Percentiles rank a stretch among this genome's conserved stretches.
Conservation (phyloP, 176 grass and related monocot species). For the sorghum (Sorghum bicolor) region Sorghum_bicolor_NCBIv3 NC_012872.2:73557501-73558000, state of each 20-base stretch:
- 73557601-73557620: slow-evolving; percentile 98
- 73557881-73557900: slow-evolving; percentile 81
- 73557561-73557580: slow-evolving; percentile 97
- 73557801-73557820: slow-evolving; percentile 87
- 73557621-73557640: slow-evolving; percentile 99
- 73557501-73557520: background rate
- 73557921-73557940: background rate
- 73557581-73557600: slow-evolving; percentile 94
- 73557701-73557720: slow-evolving; percentile 51
- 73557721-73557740: slow-evolving; percentile 1
- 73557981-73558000: slow-evolving; percentile 70
- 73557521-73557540: slow-evolving; percentile 7
- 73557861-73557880: slow-evolving; percentile 84
- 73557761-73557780: slow-evolving; percentile 26
- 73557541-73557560: slow-evolving; percentile 92
- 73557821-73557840: slow-evolving; percentile 75
- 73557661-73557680: slow-evolving; percentile 92
- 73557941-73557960: slow-evolving; percentile 15
- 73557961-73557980: slow-evolving; percentile 6
- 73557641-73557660: slow-evolving; percentile 85
- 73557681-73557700: slow-evolving; percentile 94
- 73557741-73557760: background rate
- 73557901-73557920: slow-evolving; percentile 25
- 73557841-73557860: slow-evolving; percentile 92
- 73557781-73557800: slow-evolving; percentile 38